Percentiles rank a stretch among this genome's conserved stretches.
Conservation (phyloP, 78 protist genomes). For the Isochrysis galbana region DNA sequence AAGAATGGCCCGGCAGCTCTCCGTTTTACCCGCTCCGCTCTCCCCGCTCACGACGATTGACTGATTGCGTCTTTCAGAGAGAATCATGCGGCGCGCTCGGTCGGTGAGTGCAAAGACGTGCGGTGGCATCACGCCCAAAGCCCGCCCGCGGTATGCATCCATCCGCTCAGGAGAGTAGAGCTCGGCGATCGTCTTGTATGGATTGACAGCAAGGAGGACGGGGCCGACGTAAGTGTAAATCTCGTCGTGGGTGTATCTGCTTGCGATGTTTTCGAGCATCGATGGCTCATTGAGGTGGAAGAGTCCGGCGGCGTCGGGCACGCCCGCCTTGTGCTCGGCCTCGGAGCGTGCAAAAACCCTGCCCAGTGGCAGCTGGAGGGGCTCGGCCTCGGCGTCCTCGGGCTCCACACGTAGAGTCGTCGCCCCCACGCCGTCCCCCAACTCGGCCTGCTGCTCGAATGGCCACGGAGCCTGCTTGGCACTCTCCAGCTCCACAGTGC, state of each 20-base stretch:
- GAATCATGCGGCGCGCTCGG: not conserved
- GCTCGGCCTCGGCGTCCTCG: not conserved
- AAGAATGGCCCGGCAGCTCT: slow-evolving; percentile 57
- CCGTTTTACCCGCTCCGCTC: slow-evolving; percentile 94
- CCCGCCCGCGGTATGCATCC: not conserved
- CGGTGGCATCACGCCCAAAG: slow-evolving; percentile 1
- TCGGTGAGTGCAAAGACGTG: slow-evolving; percentile 33
- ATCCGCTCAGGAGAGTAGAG: not conserved
- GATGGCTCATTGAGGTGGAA: not conserved
- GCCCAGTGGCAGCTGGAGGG: not conserved
- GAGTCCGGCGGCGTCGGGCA: not conserved
- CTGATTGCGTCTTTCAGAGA: not conserved
- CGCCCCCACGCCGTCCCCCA: not conserved
- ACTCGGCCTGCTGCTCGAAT: too few species aligned
- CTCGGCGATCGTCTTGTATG: not conserved
- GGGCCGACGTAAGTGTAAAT: slow-evolving; percentile 36
- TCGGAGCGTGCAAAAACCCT: not conserved
- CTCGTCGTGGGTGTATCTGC: not conserved
- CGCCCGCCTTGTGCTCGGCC: not conserved
- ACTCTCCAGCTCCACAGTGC: too few species aligned
- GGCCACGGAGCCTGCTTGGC: too few species aligned
- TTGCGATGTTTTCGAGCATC: not conserved
- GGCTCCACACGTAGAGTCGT: not conserved
- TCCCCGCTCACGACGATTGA: slow-evolving; percentile 21
- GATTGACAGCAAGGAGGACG: slow-evolving; percentile 49